phyloP scores from a whole-genome alignment of 441 rosid genomes.

The Croton setiger region DNA sequence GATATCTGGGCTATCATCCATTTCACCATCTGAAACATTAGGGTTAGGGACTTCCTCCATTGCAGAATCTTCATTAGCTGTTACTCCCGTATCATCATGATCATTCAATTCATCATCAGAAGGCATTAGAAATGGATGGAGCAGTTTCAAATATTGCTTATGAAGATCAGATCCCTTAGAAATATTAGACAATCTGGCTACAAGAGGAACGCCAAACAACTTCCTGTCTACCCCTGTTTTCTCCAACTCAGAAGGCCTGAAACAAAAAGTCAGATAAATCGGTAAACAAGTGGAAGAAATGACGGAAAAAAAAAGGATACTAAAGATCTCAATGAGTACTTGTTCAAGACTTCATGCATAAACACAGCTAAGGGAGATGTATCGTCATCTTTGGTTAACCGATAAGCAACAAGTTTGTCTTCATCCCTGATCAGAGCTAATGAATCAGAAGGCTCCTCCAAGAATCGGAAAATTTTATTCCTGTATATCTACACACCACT shows the following conservation, averaged over 20 bases:
- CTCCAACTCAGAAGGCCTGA: constrained; percentile 27
- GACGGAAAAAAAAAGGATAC: not conserved
- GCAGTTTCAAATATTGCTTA: constrained; percentile 54
- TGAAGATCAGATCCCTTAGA: constrained; percentile 55
- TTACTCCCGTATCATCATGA: constrained; percentile 26
- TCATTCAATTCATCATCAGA: constrained; percentile 35
- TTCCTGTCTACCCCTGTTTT: constrained; percentile 20
- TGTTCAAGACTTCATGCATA: constrained; percentile 39
- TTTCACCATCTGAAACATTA: constrained; percentile 29
- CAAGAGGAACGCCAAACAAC: constrained; percentile 70
- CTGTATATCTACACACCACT: constrained; percentile 46
- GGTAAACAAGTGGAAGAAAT: constrained; percentile 13
- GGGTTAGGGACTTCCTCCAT: constrained; percentile 33
- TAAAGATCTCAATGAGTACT: constrained; percentile 29
- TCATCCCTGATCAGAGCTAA: constrained; percentile 60
- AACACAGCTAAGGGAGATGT: constrained; percentile 47
- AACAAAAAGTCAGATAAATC: not conserved
- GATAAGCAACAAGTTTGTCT: constrained; percentile 61
- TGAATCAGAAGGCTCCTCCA: constrained; percentile 54
- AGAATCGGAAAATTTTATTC: constrained; percentile 38
- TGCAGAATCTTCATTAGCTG: constrained; percentile 31
- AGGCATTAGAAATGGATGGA: constrained; percentile 52
- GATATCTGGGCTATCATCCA: constrained; percentile 35
- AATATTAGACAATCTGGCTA: constrained; percentile 51
- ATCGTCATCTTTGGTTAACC: constrained; percentile 39